phyloP scores from a whole-genome alignment of 148 eudicot species.

The Chenopodium formosanum region DNA sequence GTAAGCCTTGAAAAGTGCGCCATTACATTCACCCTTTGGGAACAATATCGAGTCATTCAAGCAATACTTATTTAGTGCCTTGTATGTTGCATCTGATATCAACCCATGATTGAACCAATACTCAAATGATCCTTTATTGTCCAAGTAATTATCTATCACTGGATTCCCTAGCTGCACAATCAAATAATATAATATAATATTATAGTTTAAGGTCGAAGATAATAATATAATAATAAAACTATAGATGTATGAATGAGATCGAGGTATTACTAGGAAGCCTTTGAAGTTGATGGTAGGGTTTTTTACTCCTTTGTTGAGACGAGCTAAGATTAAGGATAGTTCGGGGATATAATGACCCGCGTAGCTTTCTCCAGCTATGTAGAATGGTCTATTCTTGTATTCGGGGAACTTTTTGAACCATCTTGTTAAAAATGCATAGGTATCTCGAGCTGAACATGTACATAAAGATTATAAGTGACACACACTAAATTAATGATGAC shows the following conservation, averaged over 20 bases:
- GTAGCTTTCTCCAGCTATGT: conserved; percentile 49
- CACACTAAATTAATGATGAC: not conserved
- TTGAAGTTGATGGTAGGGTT: conserved; percentile 32
- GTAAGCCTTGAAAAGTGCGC: conserved; percentile 36
- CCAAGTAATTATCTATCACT: conserved; percentile 35
- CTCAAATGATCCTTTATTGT: conserved; percentile 45
- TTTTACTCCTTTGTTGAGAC: conserved; percentile 18
- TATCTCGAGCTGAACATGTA: conserved; percentile 25
- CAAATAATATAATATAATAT: no score
- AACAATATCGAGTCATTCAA: conserved; percentile 42
- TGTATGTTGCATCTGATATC: conserved; percentile 36
- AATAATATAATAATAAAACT: no score
- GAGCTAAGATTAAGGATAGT: conserved; percentile 22
- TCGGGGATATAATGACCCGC: conserved; percentile 40
- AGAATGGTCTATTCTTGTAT: conserved; percentile 44
- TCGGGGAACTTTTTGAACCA: conserved; percentile 47
- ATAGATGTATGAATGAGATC: not conserved
- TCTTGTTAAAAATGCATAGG: conserved; percentile 26
- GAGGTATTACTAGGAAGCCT: conserved; percentile 27
- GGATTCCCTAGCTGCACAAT: conserved; percentile 43
- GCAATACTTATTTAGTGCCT: conserved; percentile 38
- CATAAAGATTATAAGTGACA: not conserved
- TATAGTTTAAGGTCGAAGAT: no score
- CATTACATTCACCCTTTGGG: conserved; percentile 33
- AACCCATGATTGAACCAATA: conserved; percentile 56